Conservation (phyloP, 306 rosid species). For the Rosa lucieae region DNA sequence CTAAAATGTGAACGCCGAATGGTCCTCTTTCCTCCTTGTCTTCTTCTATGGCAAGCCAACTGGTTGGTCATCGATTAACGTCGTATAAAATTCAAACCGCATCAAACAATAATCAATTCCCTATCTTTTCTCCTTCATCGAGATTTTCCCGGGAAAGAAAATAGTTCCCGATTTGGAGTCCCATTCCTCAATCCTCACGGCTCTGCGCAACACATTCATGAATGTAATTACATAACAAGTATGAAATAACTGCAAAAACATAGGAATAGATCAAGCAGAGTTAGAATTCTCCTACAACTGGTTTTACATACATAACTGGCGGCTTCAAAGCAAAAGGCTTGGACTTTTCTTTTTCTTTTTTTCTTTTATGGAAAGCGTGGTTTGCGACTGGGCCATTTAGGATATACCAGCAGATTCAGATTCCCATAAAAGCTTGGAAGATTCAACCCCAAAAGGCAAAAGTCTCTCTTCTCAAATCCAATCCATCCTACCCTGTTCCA, state of each 20-base stretch:
- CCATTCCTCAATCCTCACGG: not conserved
- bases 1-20: not conserved
- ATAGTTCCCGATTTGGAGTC: not conserved
- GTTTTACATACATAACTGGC: not conserved
- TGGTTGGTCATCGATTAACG: not conserved
- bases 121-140: not conserved
- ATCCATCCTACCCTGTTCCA: not conserved
- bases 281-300: not conserved
- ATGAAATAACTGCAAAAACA: not conserved
- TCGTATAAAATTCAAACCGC: not conserved
- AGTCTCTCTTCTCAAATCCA: not conserved
- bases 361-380: not conserved
- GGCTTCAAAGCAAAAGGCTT: not conserved
- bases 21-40: not conserved
- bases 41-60: not conserved
- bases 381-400: not conserved
- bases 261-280: not conserved
- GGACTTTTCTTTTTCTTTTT: not conserved
- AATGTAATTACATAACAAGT: not conserved
- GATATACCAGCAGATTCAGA: slow-evolving; percentile 2
- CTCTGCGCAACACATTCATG: not conserved
- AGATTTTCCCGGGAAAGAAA: not conserved
- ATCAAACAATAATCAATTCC: not conserved
- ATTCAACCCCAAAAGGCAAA: not conserved
- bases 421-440: not conserved